A percentile compares a stretch with the other conserved stretches of the same genome.
These are phyloP conservation scores for Wallacemonas sp. DNA, from an alignment of 208 protist species.

Conservation along the genomic window DNA sequence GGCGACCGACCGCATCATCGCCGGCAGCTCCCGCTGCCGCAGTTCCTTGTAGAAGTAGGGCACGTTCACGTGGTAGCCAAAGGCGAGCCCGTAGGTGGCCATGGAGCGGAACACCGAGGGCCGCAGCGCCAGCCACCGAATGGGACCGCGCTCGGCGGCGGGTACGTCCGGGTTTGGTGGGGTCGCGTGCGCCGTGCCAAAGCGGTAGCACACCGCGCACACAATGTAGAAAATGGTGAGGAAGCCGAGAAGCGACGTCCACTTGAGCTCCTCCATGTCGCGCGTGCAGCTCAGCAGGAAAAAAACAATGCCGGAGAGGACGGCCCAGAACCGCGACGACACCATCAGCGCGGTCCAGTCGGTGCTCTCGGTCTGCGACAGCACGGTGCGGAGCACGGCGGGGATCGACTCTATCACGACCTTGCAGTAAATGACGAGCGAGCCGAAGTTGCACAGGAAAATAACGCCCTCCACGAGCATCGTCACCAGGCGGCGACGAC, in stretches of 20 bases:
- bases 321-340: constrained; percentile 46
- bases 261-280: constrained; percentile 88
- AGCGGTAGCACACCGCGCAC: constrained; percentile 56
- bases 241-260: constrained; percentile 77
- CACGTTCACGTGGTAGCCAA: constrained; percentile 80
- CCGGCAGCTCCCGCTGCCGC: constrained; percentile 34
- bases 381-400: constrained; percentile 38
- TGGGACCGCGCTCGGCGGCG: constrained; percentile 24
- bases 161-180: constrained; percentile 17
- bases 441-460: constrained; percentile 73
- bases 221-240: constrained; percentile 86
- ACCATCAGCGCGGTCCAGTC: constrained; percentile 10
- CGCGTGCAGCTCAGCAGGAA: constrained; percentile 70
- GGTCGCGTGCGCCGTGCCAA: constrained; percentile 54
- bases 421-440: constrained; percentile 65
- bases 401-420: constrained; percentile 79
- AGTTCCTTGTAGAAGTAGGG: constrained; percentile 84
- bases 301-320: constrained; percentile 60
- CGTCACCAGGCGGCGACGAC: constrained; percentile 45
- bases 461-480: constrained; percentile 61
- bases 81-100: constrained; percentile 63
- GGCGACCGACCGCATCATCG: constrained; percentile 69
- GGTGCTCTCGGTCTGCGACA: background rate
- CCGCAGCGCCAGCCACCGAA: constrained; percentile 39
- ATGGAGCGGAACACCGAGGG: constrained; percentile 44